Percentiles rank a stretch among this genome's conserved stretches.
Evolutionary conservation across 164 flowering plant genomes (phyloP).

Genomic region (Litsea cubeba): DNA sequence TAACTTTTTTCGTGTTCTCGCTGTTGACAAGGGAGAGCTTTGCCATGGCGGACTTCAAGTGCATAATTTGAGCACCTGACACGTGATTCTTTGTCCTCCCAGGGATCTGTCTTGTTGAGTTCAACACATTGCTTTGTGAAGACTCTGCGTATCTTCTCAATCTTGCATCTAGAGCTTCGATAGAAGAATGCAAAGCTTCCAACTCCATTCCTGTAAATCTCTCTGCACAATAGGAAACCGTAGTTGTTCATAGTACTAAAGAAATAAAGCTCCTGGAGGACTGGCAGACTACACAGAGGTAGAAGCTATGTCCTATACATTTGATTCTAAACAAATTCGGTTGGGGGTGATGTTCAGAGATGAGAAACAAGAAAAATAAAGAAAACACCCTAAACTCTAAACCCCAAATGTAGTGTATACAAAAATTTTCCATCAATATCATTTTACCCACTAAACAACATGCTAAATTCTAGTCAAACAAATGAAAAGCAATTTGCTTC

Average conservation of each 20-base stretch:
- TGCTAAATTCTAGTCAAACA: no score
- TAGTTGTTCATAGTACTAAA: neutral
- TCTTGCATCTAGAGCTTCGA: slow-evolving; percentile 62
- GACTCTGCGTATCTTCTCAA: slow-evolving; percentile 44
- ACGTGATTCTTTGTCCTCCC: slow-evolving; percentile 32
- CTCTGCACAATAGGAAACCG: slow-evolving; percentile 44
- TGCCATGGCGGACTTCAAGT: slow-evolving; percentile 50
- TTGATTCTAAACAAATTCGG: neutral
- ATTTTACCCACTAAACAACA: no score
- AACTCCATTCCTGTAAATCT: slow-evolving; percentile 63
- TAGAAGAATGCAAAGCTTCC: slow-evolving; percentile 68
- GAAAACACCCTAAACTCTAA: no score
- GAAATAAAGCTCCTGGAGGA: neutral
- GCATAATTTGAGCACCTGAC: slow-evolving; percentile 52
- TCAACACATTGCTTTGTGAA: slow-evolving; percentile 24
- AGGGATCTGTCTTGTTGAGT: slow-evolving; percentile 27
- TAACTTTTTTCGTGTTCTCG: slow-evolving; percentile 69
- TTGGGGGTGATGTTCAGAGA: neutral
- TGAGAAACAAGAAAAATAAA: neutral
- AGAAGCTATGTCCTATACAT: neutral
- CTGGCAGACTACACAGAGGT: neutral
- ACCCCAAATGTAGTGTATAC: no score
- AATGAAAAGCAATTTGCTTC: no score
- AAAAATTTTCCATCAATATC: no score
- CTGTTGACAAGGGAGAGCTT: slow-evolving; percentile 81